Percentiles rank a stretch among this genome's conserved stretches.
Conservation (phyloP, 148 eudicot genomes). For the Rhododendron griersonianum region DNA sequence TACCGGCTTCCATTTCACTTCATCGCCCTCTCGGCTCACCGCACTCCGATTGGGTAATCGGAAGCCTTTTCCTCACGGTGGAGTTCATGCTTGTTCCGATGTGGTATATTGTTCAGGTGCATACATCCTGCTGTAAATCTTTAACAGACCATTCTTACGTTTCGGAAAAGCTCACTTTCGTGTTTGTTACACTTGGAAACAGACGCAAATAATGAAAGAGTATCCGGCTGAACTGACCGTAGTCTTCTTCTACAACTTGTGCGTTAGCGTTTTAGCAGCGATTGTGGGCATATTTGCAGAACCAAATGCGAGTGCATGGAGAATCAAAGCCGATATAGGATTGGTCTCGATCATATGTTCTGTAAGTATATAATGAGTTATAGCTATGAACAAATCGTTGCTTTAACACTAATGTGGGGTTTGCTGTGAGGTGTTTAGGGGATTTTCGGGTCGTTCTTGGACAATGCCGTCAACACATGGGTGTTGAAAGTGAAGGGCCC, state of each 20-base stretch:
- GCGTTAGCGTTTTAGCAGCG: conserved; percentile 38
- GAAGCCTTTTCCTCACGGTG: conserved; percentile 55
- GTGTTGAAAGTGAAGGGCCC: too few species aligned
- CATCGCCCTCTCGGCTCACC: conserved; percentile 17
- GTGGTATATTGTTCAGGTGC: conserved; percentile 86
- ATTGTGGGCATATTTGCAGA: conserved; percentile 33
- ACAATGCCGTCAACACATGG: neutral
- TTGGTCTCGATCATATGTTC: conserved; percentile 50
- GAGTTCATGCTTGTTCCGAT: conserved; percentile 69
- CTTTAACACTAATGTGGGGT: neutral
- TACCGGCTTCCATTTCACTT: conserved; percentile 12
- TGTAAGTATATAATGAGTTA: conserved; percentile 26
- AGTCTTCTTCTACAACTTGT: conserved; percentile 51
- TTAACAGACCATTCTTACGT: neutral
- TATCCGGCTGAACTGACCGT: conserved; percentile 61
- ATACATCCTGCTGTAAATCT: neutral
- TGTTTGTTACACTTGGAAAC: conserved; percentile 5
- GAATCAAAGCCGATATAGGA: conserved; percentile 38
- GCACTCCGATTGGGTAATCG: conserved; percentile 48
- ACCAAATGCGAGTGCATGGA: conserved; percentile 43
- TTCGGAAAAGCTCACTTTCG: neutral
- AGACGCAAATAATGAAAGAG: conserved; percentile 59
- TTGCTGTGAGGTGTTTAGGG: conserved; percentile 21
- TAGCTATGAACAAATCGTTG: neutral
- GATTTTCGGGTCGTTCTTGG: conserved; percentile 37